Evolutionary conservation across 2,329 filamentous ascomycete genomes (phyloP), one percentile per base, ranked within the genome.

Genomic region (Aspergillus sp.): DNA sequence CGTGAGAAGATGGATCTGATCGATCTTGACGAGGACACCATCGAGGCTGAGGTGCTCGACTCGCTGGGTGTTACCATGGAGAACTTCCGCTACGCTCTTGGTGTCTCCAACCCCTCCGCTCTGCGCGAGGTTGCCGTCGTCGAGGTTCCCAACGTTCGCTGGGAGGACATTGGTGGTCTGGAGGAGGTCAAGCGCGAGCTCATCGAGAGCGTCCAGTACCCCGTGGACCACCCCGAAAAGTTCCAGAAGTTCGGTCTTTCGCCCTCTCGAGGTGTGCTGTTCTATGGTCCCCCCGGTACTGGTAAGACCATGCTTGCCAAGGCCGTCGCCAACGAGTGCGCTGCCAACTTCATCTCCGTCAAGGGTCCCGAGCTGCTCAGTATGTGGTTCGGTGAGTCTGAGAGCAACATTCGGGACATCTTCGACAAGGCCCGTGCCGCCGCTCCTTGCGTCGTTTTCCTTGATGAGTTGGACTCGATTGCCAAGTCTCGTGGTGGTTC

Each of bases 1-100:
- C 94, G 95, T 82, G 95, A 99, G 82, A 99, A 99, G 90, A 99
- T 99, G 95, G 95, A 99, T 76, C 87, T 99, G 65, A 99, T 99
- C 69, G 95, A 99, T 79, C 86, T 99, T 36, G 95, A 99, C 66
- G 95, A 99, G 82, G 95, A 99, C 74, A 99, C 95, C 63, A 99
- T 99, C 64, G 95, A 99, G 71, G 95, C 95, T 31, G 95, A 99
- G 82, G 95, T 99, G 55, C 87, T 99, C 56, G 95, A 99, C 81
- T 98, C 95, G 50, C 88, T 99, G 51, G 95, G 95, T 77, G 95
- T 99, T 52, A 99, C 95, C 63, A 98, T 98, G 92, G 95, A 99
- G 80, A 99, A 99, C 87, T 99, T 99, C 91, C 91, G 93, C 71
- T 99, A 96, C 73, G 94, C 95, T 62, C 90, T 99, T 54, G 95